Evolutionary conservation across 805 yeast genomes (phyloP).

Genomic region (Candida khao-thaluensis): DNA sequence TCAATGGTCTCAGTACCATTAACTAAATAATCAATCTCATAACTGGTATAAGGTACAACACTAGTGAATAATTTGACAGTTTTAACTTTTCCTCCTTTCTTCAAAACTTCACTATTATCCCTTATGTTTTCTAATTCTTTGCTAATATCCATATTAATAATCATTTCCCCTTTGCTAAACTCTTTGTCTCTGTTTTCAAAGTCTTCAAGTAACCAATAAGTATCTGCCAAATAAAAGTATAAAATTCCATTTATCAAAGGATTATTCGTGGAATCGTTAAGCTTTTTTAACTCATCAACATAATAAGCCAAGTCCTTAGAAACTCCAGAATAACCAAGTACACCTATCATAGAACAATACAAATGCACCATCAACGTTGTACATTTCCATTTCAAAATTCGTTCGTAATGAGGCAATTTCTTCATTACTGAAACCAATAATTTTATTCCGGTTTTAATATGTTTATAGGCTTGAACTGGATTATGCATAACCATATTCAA

Average conservation of each 20-base stretch:
- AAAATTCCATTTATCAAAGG: conserved; percentile 13
- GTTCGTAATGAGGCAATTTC: conserved; percentile 15
- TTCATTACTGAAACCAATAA: conserved; percentile 53
- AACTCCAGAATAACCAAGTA: conserved; percentile 50
- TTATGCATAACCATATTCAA: conserved; percentile 20
- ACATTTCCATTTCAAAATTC: conserved; percentile 26
- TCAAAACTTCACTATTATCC: background rate
- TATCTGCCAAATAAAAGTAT: conserved; percentile 10
- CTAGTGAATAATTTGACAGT: background rate
- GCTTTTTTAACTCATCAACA: conserved; percentile 46
- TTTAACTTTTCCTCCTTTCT: background rate
- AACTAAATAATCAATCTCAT: background rate
- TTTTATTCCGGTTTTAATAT: conserved; percentile 50
- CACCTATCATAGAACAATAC: conserved; percentile 39
- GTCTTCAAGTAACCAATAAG: conserved; percentile 8
- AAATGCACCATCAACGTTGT: conserved; percentile 33
- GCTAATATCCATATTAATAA: background rate
- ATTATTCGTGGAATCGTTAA: conserved; percentile 27
- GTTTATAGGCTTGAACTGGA: conserved; percentile 31
- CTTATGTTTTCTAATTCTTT: background rate
- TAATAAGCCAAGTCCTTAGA: conserved; percentile 59
- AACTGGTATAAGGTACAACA: background rate
- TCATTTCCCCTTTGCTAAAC: background rate
- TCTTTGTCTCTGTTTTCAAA: background rate
- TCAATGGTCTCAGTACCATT: too few relatives aligned